Evolutionary conservation across 2,329 filamentous ascomycete species (phyloP).

Genomic region (Nemania bipapillata): DNA sequence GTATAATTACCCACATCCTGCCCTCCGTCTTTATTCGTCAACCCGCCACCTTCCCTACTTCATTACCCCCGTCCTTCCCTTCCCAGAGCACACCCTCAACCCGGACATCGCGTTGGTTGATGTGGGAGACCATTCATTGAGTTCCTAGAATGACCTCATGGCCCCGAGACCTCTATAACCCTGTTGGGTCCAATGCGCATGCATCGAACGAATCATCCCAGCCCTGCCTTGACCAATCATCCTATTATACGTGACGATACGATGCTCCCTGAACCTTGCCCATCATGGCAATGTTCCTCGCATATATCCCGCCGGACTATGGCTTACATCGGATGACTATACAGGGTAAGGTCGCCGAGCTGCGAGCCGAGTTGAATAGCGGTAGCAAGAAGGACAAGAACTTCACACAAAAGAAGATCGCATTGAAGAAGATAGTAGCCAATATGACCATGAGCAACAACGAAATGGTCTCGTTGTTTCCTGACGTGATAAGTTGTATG

Average conservation of each 20-base stretch:
- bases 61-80: neutral
- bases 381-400: slow-evolving; percentile 99
- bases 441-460: slow-evolving; percentile 99
- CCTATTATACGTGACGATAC: slow-evolving; percentile 38
- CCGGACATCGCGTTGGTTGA: neutral
- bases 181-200: slow-evolving; percentile 8
- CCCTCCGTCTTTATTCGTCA: slow-evolving; percentile 4
- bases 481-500: slow-evolving; percentile 96
- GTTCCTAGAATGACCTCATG: slow-evolving; percentile 14
- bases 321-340: slow-evolving; percentile 65
- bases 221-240: slow-evolving; percentile 29
- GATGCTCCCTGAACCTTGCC: slow-evolving; percentile 33
- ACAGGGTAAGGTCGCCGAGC: slow-evolving; percentile 98
- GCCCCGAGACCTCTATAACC: neutral
- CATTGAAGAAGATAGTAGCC: slow-evolving; percentile 98
- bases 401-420: slow-evolving; percentile 92
- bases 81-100: slow-evolving; percentile 4
- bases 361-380: slow-evolving; percentile 91
- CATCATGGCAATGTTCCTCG: slow-evolving; percentile 62
- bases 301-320: slow-evolving; percentile 61
- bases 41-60: neutral
- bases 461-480: slow-evolving; percentile 97
- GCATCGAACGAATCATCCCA: slow-evolving; percentile 24
- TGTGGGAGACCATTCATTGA: slow-evolving; percentile 15
- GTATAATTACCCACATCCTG: slow-evolving; percentile 23